phyloP scores from a whole-genome alignment of 1,284 basidiomycete species.

The Calocybe gambosa region DNA sequence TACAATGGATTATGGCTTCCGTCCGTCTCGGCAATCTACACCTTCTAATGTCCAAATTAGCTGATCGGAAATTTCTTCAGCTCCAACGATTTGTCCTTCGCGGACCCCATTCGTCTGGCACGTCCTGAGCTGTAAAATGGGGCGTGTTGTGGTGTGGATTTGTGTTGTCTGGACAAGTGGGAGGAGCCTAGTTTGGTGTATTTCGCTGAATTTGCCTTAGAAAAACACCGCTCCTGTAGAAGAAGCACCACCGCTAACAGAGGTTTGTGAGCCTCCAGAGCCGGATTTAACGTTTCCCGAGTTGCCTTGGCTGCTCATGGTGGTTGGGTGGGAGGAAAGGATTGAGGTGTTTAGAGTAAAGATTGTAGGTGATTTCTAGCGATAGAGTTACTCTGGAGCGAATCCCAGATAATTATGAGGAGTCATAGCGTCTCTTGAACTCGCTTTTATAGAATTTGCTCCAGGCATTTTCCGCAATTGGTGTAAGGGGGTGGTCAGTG shows the following conservation, averaged over 20 bases:
- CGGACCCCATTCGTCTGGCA: background rate
- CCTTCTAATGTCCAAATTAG: conserved; percentile 10
- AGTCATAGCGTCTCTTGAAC: conserved; percentile 20
- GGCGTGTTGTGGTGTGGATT: conserved; percentile 1
- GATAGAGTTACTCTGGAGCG: conserved; percentile 8
- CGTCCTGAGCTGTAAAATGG: background rate
- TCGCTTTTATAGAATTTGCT: conserved; percentile 17
- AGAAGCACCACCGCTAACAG: conserved; percentile 39
- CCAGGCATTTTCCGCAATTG: conserved; percentile 23
- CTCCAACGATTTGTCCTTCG: background rate
- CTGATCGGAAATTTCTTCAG: background rate
- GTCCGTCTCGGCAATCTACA: conserved; percentile 16
- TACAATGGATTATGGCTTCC: conserved; percentile 13
- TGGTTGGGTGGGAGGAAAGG: conserved; percentile 12
- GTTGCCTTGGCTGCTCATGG: conserved; percentile 39
- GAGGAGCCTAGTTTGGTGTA: conserved; percentile 3
- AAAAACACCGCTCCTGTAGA: conserved; percentile 45
- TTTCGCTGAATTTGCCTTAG: conserved; percentile 21
- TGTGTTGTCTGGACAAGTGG: conserved; percentile 7
- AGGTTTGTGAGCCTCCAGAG: conserved; percentile 30
- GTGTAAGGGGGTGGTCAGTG: conserved; percentile 21
- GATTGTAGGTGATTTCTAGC: conserved; percentile 11
- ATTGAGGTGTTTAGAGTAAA: background rate
- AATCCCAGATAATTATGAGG: conserved; percentile 19
- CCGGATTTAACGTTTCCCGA: conserved; percentile 30